Conservation (phyloP, 73 alveolate genomes). For the Paramecium pentaurelia region DNA sequence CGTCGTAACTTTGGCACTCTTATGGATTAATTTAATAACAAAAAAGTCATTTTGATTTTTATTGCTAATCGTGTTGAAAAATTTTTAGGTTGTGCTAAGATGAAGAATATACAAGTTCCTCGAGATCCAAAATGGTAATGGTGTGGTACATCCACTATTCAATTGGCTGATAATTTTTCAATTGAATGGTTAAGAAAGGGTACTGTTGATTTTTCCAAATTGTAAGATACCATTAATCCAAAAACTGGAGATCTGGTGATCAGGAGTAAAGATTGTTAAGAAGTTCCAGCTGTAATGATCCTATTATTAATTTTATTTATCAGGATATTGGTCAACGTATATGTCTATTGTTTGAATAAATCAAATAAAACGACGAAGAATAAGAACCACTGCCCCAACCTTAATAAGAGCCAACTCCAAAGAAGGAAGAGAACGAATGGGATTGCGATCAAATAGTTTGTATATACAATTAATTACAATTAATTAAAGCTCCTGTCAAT, state of each 20-base stretch:
- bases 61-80: constrained; percentile 46
- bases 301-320: not conserved
- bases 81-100: constrained; percentile 44
- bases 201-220: constrained; percentile 22
- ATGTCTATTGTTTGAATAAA: constrained; percentile 25
- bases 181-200: constrained; percentile 48
- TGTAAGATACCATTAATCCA: constrained; percentile 44
- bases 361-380: constrained; percentile 39
- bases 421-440: not conserved
- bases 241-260: constrained; percentile 35
- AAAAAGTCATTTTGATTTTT: constrained; percentile 32
- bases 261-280: constrained; percentile 41
- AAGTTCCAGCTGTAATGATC: constrained; percentile 54
- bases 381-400: not conserved
- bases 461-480: not conserved
- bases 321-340: constrained; percentile 54
- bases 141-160: constrained; percentile 7
- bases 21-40: not conserved
- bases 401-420: not conserved
- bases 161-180: constrained; percentile 43
- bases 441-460: not conserved
- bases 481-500: not conserved
- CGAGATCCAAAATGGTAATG: constrained; percentile 39
- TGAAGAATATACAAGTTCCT: not conserved
- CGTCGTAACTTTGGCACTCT: constrained; percentile 5